Evolutionary conservation across 2,329 filamentous ascomycete genomes (phyloP).

Genomic region (Fusarium pininemorale): DNA sequence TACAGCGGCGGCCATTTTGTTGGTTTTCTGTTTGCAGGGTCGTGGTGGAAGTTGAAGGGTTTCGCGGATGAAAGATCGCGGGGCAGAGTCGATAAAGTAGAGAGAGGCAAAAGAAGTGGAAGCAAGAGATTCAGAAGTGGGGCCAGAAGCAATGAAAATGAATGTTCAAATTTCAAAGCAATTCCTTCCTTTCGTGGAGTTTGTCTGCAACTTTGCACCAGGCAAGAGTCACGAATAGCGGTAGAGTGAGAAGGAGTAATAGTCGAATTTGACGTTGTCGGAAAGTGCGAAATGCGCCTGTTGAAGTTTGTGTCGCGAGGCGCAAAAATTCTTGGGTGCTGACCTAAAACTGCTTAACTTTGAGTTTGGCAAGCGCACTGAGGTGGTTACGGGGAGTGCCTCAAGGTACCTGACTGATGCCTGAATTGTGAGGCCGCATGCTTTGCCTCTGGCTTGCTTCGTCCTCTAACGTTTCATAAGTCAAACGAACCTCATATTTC

Average conservation of each 20-base stretch:
- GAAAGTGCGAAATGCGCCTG: constrained; percentile 35
- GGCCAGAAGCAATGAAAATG: constrained; percentile 29
- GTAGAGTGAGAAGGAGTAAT: constrained; percentile 1
- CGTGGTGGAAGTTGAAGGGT: constrained; percentile 15
- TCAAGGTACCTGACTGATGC: background rate
- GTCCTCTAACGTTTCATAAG: constrained; percentile 17
- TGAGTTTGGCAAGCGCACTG: constrained; percentile 8
- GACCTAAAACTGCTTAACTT: constrained; percentile 35
- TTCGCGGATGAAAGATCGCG: constrained; percentile 40
- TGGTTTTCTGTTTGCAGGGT: constrained; percentile 13
- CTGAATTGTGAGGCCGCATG: background rate
- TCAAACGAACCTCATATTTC: constrained; percentile 11
- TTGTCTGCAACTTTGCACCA: constrained; percentile 50
- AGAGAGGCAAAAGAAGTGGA: constrained; percentile 34
- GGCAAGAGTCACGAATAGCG: constrained; percentile 45
- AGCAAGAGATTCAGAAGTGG: constrained; percentile 33
- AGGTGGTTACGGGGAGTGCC: background rate
- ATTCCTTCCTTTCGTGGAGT: constrained; percentile 37
- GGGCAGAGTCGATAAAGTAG: constrained; percentile 39
- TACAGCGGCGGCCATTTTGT: constrained; percentile 50
- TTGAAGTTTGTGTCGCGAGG: constrained; percentile 35
- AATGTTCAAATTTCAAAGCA: constrained; percentile 37
- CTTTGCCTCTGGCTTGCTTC: background rate
- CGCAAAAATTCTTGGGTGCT: constrained; percentile 41
- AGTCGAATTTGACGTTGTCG: constrained; percentile 27